Evolutionary conservation across 139 green algal species (phyloP).

Genomic region (Astrephomene gubernaculifera): DNA sequence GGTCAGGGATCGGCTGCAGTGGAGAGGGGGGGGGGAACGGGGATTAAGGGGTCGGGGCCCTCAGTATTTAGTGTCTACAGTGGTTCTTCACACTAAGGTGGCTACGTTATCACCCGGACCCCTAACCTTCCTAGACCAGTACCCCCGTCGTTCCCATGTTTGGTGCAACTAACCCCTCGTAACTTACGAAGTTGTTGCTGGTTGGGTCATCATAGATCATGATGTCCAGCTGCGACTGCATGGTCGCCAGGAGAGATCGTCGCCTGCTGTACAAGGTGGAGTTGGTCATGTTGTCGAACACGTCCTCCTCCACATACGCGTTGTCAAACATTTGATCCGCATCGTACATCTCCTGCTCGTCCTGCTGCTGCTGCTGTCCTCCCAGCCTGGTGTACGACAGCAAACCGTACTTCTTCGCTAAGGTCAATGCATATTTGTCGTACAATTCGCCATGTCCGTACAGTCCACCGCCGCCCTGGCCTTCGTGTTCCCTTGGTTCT

Average conservation of each 20-base stretch:
- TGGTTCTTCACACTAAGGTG: no score
- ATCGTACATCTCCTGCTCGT: no score
- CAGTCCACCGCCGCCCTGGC: background rate
- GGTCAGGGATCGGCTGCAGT: background rate
- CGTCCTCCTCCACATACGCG: no score
- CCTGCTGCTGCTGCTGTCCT: background rate
- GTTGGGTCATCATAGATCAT: background rate
- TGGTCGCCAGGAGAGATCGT: no score
- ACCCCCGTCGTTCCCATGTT: background rate
- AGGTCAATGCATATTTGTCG: no score
- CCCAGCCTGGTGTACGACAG: background rate
- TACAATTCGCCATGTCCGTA: background rate
- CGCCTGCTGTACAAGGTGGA: no score
- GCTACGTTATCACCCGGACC: background rate
- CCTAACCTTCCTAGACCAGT: background rate
- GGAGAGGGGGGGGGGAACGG: background rate
- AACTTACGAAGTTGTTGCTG: no score
- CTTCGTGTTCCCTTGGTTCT: background rate
- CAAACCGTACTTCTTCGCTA: background rate
- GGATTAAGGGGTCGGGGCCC: background rate
- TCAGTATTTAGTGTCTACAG: background rate
- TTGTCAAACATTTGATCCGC: no score
- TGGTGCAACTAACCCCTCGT: background rate
- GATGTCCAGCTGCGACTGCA: background rate
- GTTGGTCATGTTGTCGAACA: no score